Conservation (phyloP, 306 rosid genomes). For the Rosa lucieae region DNA sequence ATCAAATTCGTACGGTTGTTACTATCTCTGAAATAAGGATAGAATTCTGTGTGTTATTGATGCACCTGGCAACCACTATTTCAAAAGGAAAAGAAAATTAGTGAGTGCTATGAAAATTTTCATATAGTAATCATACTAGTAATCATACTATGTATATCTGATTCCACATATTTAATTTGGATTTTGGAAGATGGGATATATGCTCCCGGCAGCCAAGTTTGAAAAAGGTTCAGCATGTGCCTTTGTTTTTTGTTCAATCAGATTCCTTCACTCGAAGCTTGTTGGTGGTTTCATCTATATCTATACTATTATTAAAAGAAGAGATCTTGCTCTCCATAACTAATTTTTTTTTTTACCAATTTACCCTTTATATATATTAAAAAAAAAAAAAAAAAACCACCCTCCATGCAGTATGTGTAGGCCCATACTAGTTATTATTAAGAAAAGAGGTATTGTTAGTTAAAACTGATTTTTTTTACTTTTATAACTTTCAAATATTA, state of each 20-base stretch:
- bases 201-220: slow-evolving; percentile 10
- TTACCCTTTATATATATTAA: too few species aligned
- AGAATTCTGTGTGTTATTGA: background rate
- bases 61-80: slow-evolving; percentile 1
- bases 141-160: background rate
- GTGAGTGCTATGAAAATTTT: background rate
- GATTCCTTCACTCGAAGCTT: background rate
- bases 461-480: too few species aligned
- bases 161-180: background rate
- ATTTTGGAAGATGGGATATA: background rate
- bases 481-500: too few species aligned
- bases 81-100: background rate
- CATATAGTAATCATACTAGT: background rate
- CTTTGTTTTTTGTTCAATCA: background rate
- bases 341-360: too few species aligned
- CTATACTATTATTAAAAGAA: too few species aligned
- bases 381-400: too few species aligned
- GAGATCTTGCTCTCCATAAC: too few species aligned
- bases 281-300: slow-evolving; percentile 1
- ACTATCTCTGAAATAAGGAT: background rate
- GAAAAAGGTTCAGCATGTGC: slow-evolving; percentile 1
- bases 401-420: too few species aligned
- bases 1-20: background rate
- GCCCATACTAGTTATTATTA: too few species aligned
- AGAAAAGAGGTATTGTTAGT: too few species aligned